These are phyloP conservation scores for Orbilia brochopaga DNA, from an alignment of 2,329 filamentous ascomycete species.

Conservation along the genomic window DNA sequence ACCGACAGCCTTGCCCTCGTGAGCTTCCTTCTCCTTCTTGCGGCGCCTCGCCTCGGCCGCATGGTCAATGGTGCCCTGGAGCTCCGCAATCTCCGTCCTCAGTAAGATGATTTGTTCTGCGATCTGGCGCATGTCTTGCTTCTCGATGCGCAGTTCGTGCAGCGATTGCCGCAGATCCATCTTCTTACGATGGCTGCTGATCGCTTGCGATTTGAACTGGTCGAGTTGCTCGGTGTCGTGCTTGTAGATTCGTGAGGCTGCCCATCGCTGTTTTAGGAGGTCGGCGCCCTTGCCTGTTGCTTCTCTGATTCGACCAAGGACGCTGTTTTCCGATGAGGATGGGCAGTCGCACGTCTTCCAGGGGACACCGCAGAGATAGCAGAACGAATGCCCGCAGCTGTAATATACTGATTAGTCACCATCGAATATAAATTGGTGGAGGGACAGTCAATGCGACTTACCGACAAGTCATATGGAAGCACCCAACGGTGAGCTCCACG, in stretches of 20 bases:
- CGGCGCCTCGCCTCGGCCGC: conserved; percentile 22
- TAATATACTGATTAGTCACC: conserved; percentile 7
- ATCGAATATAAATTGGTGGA: not conserved
- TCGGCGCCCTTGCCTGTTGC: conserved; percentile 35
- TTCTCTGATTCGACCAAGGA: conserved; percentile 37
- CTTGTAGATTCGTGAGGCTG: conserved; percentile 15
- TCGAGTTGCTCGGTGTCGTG: conserved; percentile 27
- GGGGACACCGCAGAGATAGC: conserved; percentile 37
- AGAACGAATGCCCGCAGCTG: conserved; percentile 43
- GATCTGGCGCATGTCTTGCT: conserved; percentile 37
- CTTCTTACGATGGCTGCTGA: conserved; percentile 24
- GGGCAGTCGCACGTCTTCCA: conserved; percentile 46
- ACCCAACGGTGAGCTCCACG: conserved; percentile 53
- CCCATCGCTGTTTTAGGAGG: conserved; percentile 22
- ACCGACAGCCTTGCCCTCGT: conserved; percentile 7
- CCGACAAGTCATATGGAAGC: conserved; percentile 55
- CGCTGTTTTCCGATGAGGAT: conserved; percentile 37
- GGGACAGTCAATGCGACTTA: conserved; percentile 11
- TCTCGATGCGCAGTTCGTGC: conserved; percentile 35
- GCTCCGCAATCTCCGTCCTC: conserved; percentile 27
- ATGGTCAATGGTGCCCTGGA: conserved; percentile 28
- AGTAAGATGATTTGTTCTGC: conserved; percentile 45
- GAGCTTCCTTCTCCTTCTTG: conserved; percentile 20
- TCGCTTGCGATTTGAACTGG: conserved; percentile 25
- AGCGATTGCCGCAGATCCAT: conserved; percentile 42